Percentiles rank a stretch among this genome's conserved stretches.
Evolutionary conservation across 495 filamentous ascomycete species (phyloP).

Genomic region (Neurospora hispaniola): DNA sequence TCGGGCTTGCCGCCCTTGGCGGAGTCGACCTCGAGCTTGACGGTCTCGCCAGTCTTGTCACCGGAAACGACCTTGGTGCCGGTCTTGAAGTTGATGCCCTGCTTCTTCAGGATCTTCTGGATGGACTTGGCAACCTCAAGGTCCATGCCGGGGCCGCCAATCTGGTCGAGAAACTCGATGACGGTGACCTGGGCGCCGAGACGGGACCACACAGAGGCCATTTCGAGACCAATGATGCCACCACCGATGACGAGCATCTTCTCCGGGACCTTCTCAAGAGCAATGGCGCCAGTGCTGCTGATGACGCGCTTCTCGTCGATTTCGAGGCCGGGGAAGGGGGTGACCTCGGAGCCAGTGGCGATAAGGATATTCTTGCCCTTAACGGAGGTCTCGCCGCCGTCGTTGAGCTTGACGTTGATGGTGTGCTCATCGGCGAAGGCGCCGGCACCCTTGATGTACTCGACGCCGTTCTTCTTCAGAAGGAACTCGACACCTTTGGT

Average conservation of each 20-base stretch:
- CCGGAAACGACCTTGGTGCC: constrained; percentile 88
- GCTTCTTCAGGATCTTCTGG: constrained; percentile 89
- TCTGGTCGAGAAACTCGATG: constrained; percentile 91
- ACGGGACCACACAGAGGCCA: constrained; percentile 96
- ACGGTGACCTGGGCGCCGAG: constrained; percentile 91
- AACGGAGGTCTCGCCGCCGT: constrained; percentile 78
- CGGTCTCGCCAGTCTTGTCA: constrained; percentile 61
- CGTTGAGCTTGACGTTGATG: constrained; percentile 75
- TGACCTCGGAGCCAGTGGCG: constrained; percentile 86
- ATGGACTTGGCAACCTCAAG: constrained; percentile 81
- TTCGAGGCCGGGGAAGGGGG: constrained; percentile 89
- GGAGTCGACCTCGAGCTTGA: constrained; percentile 78
- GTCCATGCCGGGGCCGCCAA: constrained; percentile 97
- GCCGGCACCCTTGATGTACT: constrained; percentile 89
- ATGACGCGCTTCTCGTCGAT: constrained; percentile 97
- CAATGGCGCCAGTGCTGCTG: constrained; percentile 89
- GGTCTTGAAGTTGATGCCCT: constrained; percentile 97
- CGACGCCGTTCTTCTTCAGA: constrained; percentile 97
- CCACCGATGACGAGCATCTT: constrained; percentile 97
- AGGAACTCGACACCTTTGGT: constrained; percentile 97
- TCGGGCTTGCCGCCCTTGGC: constrained; percentile 95
- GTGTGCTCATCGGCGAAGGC: constrained; percentile 84
- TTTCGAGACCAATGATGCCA: constrained; percentile 97
- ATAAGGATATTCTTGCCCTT: constrained; percentile 95
- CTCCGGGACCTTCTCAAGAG: constrained; percentile 82